Percentiles rank a stretch among this genome's conserved stretches.
Conservation (phyloP, 345 rosid genomes). For the Heritiera fomes region DNA sequence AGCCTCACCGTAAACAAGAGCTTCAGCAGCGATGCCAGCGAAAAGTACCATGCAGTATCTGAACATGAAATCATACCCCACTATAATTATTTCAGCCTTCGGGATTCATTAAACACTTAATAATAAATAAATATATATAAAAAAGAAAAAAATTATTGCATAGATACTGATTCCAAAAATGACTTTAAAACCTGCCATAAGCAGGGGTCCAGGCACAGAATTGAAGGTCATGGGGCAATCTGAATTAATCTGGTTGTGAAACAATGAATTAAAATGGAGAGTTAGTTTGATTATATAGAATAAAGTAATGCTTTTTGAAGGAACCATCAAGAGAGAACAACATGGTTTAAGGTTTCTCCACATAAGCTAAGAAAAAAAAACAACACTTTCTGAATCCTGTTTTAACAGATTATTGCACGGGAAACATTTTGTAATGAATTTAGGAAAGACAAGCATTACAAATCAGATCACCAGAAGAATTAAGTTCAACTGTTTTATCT, state of each 20-base stretch:
- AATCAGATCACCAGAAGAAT: not conserved
- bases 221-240: not conserved
- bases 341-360: not conserved
- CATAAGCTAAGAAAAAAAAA: not conserved
- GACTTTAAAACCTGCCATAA: not conserved
- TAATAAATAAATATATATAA: not conserved
- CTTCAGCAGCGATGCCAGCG: conserved; percentile 97
- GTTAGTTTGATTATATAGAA: not conserved
- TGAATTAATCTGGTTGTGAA: not conserved
- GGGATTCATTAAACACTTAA: not conserved
- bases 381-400: not conserved
- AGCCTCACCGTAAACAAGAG: conserved; percentile 88
- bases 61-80: conserved; percentile 22
- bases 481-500: not conserved
- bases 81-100: not conserved
- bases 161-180: not conserved
- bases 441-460: not conserved
- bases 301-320: not conserved
- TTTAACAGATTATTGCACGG: not conserved
- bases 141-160: not conserved
- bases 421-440: not conserved
- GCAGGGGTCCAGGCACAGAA: not conserved
- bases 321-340: not conserved
- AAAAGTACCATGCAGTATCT: conserved; percentile 96
- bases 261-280: not conserved